Base-by-base conservation (phyloP, 2,329 filamentous ascomycete genomes). In the Cladophialophora psammophila region DNA sequence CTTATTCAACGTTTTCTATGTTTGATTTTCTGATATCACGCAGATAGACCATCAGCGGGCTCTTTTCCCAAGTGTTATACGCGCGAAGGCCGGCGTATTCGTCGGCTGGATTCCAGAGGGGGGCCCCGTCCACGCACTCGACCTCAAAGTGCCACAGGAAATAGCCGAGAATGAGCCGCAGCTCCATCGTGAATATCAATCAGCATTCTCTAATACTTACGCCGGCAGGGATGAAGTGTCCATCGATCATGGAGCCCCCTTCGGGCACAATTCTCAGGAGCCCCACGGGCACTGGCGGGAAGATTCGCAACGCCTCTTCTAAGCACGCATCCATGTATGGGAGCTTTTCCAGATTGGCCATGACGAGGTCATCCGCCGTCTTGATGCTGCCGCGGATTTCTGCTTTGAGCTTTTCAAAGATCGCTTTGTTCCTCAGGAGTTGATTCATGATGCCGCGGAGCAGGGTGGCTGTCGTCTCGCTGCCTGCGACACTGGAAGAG, bases 251-350 rank as follows among this genome's bases (percentile, higher is more conserved):
- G 9, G 31, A 20, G 5, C 59, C 59, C 5, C 15, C 10, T n/a
- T 63, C 13, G 34, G 50, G 64, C 3, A 63, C 45, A 68, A 1
- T 75, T 74, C n/a, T 53, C 3, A 20, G 63, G 9, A 69, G 40
- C 83, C 79, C 68, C 84, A 74, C 0, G 79, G 76, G 75, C 0
- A 80, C 79, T 0, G 81, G 78, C 2, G 83, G 82, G 4, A 79
- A 78, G 56, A 84, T 74, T 18, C 84, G 79, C 65, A 85, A 74
- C 0, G 78, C 73, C 69, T 86, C 83, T 50, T 84, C 78, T 26
- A 85, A 77, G 64, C 78, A 79, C 4, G 82, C 83, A 5, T 76
- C 75, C 2, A 85, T 73, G 66, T 84, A 85, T 1, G 75, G 72
- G 6, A 83, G 72, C 72, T 71, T 85, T 82, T 45, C 84, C 78